Conservation (phyloP, 1,284 basidiomycete genomes). For the Ceratobasidium sp. region DNA sequence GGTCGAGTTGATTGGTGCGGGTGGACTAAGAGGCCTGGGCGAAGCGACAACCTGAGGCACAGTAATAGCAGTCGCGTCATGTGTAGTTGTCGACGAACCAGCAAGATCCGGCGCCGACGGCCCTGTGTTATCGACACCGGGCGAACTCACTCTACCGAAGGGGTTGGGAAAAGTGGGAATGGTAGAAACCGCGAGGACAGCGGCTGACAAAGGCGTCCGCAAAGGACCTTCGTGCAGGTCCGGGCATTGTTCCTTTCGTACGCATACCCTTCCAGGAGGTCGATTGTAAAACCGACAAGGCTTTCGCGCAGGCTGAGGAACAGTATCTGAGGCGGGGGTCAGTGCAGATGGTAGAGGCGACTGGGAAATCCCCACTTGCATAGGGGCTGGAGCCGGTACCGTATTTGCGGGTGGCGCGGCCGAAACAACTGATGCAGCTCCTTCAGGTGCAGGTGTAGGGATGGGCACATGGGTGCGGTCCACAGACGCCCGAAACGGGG, state of each 20-base stretch:
- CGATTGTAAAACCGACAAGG: constrained; percentile 26
- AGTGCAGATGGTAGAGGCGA: neutral
- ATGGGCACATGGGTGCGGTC: neutral
- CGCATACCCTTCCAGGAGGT: constrained; percentile 19
- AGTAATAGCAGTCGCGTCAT: neutral
- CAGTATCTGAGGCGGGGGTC: neutral
- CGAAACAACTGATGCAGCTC: neutral
- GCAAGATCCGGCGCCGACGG: neutral
- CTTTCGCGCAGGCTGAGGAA: neutral
- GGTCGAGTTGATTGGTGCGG: neutral
- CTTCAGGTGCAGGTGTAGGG: neutral
- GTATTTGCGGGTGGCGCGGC: neutral
- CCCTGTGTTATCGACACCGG: neutral
- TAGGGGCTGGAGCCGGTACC: neutral
- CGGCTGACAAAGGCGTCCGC: neutral
- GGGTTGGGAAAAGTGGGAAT: neutral
- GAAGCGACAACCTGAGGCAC: neutral
- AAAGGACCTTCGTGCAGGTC: constrained; percentile 23
- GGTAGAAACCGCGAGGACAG: neutral
- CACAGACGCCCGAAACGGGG: constrained; percentile 1
- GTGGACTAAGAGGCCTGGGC: neutral
- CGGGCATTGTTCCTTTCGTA: constrained; percentile 23
- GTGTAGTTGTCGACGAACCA: neutral
- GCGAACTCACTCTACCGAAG: neutral
- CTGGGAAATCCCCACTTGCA: neutral